Conservation (phyloP, 2,329 filamentous ascomycete species). For the Aspergillus caelatus region DNA sequence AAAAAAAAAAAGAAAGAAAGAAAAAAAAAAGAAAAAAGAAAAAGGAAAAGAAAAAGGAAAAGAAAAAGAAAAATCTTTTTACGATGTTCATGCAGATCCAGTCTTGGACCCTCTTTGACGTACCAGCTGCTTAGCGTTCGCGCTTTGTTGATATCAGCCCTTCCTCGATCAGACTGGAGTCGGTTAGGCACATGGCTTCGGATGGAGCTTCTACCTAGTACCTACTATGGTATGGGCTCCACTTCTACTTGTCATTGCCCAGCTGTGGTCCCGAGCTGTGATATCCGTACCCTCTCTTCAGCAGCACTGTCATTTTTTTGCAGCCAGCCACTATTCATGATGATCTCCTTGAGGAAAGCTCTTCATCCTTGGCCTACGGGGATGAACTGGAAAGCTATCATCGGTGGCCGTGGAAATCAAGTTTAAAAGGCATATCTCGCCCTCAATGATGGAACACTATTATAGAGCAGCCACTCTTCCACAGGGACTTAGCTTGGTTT, state of each 20-base stretch:
- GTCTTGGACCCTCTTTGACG: slow-evolving; percentile 3
- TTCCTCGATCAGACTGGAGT: slow-evolving; percentile 12
- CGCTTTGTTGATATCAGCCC: slow-evolving; percentile 15
- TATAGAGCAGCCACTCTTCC: slow-evolving; percentile 18
- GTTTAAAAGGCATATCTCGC: slow-evolving; percentile 28
- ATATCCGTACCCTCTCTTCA: slow-evolving; percentile 22
- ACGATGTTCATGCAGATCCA: not conserved
- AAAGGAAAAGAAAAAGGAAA: too few species aligned
- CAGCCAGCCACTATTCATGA: slow-evolving; percentile 31
- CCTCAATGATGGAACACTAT: slow-evolving; percentile 20
- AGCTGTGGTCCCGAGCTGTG: slow-evolving; percentile 32
- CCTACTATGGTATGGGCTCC: slow-evolving; percentile 24
- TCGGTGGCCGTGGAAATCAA: slow-evolving; percentile 17
- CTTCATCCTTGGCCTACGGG: slow-evolving; percentile 12
- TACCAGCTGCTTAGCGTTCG: slow-evolving; percentile 22
- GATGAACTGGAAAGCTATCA: slow-evolving; percentile 9
- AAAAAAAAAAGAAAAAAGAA: too few species aligned
- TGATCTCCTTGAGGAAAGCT: slow-evolving; percentile 26
- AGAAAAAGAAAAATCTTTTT: too few species aligned
- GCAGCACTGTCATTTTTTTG: slow-evolving; percentile 32
- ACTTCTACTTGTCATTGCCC: slow-evolving; percentile 25
- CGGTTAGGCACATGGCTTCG: slow-evolving; percentile 20
- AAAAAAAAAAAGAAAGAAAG: too few species aligned
- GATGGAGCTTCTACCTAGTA: slow-evolving; percentile 13
- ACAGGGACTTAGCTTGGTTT: slow-evolving; percentile 6